A percentile compares a stretch with the other conserved stretches of the same genome.
Conservation (phyloP, 345 rosid genomes). For the Brassica carinata region DNA sequence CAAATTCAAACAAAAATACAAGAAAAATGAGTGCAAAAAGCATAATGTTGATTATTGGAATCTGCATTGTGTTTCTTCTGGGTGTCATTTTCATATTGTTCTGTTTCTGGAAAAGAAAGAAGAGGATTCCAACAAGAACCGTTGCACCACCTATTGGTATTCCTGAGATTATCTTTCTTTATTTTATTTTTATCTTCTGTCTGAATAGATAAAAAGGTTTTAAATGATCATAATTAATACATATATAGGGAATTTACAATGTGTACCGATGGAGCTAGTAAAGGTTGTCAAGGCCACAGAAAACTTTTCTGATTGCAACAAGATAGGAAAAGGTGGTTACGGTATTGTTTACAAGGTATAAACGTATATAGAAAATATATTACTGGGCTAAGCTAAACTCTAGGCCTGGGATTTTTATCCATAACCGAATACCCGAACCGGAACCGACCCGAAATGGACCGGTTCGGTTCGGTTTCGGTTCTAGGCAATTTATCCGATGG, state of each 20-base stretch:
- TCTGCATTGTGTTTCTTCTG: background rate
- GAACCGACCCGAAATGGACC: too few relatives aligned
- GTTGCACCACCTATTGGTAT: background rate
- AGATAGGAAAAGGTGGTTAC: constrained; percentile 4
- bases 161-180: background rate
- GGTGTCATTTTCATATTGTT: background rate
- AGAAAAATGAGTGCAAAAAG: background rate
- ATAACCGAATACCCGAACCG: too few relatives aligned
- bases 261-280: constrained; percentile 1
- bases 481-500: too few relatives aligned
- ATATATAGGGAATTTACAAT: background rate
- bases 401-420: too few relatives aligned
- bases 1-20: background rate
- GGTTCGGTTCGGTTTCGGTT: too few relatives aligned
- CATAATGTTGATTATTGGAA: background rate
- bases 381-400: background rate
- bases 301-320: background rate
- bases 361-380: background rate
- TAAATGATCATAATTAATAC: background rate
- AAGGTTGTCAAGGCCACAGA: background rate
- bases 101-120: background rate
- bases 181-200: background rate
- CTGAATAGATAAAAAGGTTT: background rate
- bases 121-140: background rate
- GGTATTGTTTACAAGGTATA: constrained; percentile 4